phyloP scores from a whole-genome alignment of 345 rosid genomes.

The Sonneratia caseolaris region DNA sequence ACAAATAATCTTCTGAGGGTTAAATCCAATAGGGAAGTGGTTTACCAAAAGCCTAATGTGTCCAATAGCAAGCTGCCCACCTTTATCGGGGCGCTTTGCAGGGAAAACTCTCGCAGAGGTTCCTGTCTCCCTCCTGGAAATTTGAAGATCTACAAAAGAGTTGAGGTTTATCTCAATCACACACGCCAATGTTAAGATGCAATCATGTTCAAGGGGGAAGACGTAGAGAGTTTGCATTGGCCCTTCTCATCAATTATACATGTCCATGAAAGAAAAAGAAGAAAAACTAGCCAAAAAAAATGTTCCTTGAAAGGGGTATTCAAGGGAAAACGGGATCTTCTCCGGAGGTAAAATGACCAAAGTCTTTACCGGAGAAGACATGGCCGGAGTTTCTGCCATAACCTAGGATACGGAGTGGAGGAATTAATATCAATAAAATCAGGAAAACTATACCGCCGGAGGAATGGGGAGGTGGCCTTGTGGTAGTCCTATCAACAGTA shows the following conservation, averaged over 20 bases:
- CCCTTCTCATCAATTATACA: no score
- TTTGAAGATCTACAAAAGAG: not conserved
- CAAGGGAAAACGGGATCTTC: no score
- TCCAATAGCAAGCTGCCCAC: slow-evolving; percentile 38
- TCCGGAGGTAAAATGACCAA: no score
- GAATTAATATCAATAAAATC: no score
- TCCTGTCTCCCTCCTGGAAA: not conserved
- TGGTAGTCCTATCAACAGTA: not conserved
- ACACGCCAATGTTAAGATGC: not conserved
- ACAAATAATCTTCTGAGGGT: slow-evolving; percentile 30
- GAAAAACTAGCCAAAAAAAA: not conserved
- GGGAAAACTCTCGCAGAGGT: slow-evolving; percentile 17
- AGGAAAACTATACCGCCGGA: not conserved
- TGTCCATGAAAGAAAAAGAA: not conserved
- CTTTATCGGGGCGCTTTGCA: slow-evolving; percentile 52
- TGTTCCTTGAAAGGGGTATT: no score
- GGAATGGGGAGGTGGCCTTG: not conserved
- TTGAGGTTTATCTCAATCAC: not conserved
- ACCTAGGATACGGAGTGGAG: not conserved
- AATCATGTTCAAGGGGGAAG: not conserved
- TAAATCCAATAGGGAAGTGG: slow-evolving; percentile 50
- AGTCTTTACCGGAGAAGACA: no score
- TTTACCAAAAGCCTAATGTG: slow-evolving; percentile 42
- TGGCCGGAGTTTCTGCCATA: not conserved
- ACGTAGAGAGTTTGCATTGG: not conserved